Evolutionary conservation across 371 early-diverging fungal species (phyloP).

Genomic region (Circinella umbellata): DNA sequence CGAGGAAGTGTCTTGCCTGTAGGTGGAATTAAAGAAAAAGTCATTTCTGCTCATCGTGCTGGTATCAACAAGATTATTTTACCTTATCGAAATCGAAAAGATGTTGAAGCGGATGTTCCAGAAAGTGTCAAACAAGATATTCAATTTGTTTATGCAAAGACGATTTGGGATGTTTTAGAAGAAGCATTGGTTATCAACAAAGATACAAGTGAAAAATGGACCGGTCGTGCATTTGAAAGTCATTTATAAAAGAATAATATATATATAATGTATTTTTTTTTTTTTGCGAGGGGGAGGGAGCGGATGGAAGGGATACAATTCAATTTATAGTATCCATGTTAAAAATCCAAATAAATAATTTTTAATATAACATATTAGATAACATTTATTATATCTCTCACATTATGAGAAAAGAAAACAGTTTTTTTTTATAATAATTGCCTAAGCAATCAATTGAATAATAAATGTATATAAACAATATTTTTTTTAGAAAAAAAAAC

Average conservation of each 20-base stretch:
- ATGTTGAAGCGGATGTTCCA: conserved; percentile 73
- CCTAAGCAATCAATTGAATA: too few species aligned
- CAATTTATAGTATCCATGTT: too few species aligned
- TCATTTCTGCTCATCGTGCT: conserved; percentile 84
- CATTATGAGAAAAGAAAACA: too few species aligned
- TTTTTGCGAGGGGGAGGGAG: too few species aligned
- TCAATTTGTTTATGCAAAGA: conserved; percentile 73
- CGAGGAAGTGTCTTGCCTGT: conserved; percentile 86
- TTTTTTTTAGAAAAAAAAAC: too few species aligned
- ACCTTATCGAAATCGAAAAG: conserved; percentile 63
- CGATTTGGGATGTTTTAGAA: conserved; percentile 73
- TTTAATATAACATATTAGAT: too few species aligned
- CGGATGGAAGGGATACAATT: too few species aligned
- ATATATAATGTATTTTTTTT: too few species aligned
- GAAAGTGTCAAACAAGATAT: conserved; percentile 68
- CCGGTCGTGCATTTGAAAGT: conserved; percentile 31
- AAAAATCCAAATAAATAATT: too few species aligned
- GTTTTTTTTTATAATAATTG: too few species aligned
- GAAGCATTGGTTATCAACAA: conserved; percentile 22
- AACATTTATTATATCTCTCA: too few species aligned
- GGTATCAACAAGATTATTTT: conserved; percentile 70
- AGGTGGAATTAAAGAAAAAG: conserved; percentile 88
- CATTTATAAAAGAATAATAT: conserved; percentile 19
- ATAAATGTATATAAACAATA: too few species aligned
- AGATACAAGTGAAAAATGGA: conserved; percentile 25